Percentiles rank a stretch among this genome's conserved stretches.
Evolutionary conservation across 2,329 filamentous ascomycete species (phyloP).

Genomic region (Cordyceps farinosa): DNA sequence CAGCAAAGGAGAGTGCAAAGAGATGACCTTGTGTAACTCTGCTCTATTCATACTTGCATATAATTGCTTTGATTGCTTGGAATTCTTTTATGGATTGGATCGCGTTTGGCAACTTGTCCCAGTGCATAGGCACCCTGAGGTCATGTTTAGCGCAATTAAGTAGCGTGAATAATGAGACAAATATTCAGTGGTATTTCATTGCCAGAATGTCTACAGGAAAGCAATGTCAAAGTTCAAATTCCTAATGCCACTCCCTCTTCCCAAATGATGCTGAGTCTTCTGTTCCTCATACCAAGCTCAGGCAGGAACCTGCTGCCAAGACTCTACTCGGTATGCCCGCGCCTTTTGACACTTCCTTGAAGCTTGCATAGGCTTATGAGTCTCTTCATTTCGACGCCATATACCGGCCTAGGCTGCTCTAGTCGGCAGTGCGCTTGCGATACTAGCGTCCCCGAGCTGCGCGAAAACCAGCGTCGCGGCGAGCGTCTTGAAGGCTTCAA

Average conservation of each 20-base stretch:
- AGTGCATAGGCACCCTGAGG: background rate
- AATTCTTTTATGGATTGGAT: background rate
- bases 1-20: background rate
- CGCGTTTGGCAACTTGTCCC: background rate
- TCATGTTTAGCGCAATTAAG: background rate
- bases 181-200: conserved; percentile 1
- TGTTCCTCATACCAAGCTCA: background rate
- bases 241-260: background rate
- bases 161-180: background rate
- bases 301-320: no score
- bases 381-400: conserved; percentile 29
- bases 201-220: conserved; percentile 12
- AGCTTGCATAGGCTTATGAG: conserved; percentile 29
- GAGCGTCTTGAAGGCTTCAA: background rate
- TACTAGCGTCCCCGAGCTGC: conserved; percentile 24
- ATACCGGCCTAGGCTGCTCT: conserved; percentile 31
- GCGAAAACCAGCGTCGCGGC: conserved; percentile 23
- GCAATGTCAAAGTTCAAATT: background rate
- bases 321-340: conserved; percentile 22
- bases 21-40: background rate
- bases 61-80: background rate
- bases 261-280: background rate
- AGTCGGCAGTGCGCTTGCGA: conserved; percentile 29
- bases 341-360: conserved; percentile 22
- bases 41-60: background rate